Conservation (phyloP, 176 grass and related monocot species). For the Raddia distichophylla region DNA sequence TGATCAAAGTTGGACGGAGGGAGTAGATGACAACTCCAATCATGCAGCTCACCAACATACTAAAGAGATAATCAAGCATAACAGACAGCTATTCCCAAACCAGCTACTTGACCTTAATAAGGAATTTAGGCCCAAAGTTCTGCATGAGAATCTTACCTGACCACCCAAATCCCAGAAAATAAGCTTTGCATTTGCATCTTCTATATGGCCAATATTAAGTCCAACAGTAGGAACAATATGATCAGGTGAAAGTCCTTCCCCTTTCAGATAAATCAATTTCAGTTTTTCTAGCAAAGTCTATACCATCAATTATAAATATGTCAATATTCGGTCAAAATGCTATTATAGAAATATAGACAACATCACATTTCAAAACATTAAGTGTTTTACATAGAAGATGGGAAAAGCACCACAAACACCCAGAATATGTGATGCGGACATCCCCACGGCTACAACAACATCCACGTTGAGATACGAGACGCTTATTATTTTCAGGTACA, state of each 20-base stretch:
- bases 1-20: too few relatives aligned
- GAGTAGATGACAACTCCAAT: neutral
- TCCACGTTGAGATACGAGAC: too few relatives aligned
- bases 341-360: neutral
- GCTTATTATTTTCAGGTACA: too few relatives aligned
- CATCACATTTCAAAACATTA: neutral
- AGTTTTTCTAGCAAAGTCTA: conserved; percentile 94
- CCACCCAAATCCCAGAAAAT: conserved; percentile 97
- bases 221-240: conserved; percentile 89
- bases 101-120: neutral
- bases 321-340: conserved; percentile 10
- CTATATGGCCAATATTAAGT: conserved; percentile 87
- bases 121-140: neutral
- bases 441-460: too few relatives aligned
- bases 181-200: conserved; percentile 81
- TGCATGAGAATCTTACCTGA: conserved; percentile 62
- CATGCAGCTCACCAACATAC: neutral
- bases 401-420: conserved; percentile 1
- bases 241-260: conserved; percentile 75
- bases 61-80: neutral
- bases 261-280: conserved; percentile 73
- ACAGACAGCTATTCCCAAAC: neutral
- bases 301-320: conserved; percentile 12
- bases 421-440: too few relatives aligned
- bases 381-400: neutral